A percentile compares a stretch with the other conserved stretches of the same genome.
Conservation (phyloP, 306 rosid species). For the Gynostemma pentaphyllum region DNA sequence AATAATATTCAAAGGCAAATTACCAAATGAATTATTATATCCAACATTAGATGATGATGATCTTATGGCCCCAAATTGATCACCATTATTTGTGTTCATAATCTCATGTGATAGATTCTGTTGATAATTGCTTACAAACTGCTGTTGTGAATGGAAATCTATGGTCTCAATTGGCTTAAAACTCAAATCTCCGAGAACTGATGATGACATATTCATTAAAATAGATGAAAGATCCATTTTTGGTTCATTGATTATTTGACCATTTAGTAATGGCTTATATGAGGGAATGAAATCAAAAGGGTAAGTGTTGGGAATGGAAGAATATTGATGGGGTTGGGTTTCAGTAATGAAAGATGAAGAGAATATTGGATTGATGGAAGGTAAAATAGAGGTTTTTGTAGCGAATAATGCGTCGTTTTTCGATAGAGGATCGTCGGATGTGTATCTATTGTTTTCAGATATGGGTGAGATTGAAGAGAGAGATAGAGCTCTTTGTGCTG, state of each 20-base stretch:
- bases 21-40: not conserved
- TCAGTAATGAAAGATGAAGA: not conserved
- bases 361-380: not conserved
- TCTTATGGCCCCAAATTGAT: conserved; percentile 7
- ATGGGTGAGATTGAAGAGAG: conserved; percentile 28
- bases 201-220: conserved; percentile 66
- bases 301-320: conserved; percentile 5
- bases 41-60: not conserved
- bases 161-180: conserved; percentile 22
- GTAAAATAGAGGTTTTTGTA: conserved; percentile 3
- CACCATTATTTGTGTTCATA: not conserved
- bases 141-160: conserved; percentile 20
- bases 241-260: not conserved
- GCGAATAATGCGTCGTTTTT: not conserved
- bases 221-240: conserved; percentile 45
- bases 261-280: not conserved
- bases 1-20: not conserved
- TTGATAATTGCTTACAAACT: not conserved
- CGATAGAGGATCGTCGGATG: not conserved
- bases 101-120: not conserved
- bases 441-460: conserved; percentile 1
- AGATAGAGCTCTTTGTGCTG: conserved; percentile 65
- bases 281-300: conserved; percentile 10
- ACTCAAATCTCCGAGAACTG: conserved; percentile 17
- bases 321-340: conserved; percentile 1